Evolutionary conservation across 2,329 filamentous ascomycete genomes (phyloP).

Genomic region (Colletotrichum trifolii): DNA sequence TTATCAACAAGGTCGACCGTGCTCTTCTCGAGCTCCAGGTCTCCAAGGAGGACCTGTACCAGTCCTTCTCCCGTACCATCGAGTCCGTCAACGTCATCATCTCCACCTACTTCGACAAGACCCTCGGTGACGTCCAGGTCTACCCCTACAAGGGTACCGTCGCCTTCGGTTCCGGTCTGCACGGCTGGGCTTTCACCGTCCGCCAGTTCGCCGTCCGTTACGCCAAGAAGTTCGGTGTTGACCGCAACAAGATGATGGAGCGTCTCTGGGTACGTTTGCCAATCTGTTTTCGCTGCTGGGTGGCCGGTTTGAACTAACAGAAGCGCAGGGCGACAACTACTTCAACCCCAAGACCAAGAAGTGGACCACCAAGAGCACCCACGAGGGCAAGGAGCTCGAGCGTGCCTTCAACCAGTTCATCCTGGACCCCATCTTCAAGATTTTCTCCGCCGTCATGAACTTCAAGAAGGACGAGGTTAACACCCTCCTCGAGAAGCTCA

Average conservation of each 20-base stretch:
- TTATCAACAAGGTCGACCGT: conserved; percentile 99
- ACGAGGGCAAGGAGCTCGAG: conserved; percentile 91
- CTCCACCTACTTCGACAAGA: conserved; percentile 97
- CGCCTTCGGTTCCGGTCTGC: conserved; percentile 98
- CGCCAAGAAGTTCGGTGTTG: conserved; percentile 99
- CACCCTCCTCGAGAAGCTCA: conserved; percentile 89
- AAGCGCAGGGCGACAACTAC: conserved; percentile 87
- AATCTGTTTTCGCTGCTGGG: background rate
- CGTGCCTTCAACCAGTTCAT: conserved; percentile 99
- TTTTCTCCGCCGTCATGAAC: conserved; percentile 97
- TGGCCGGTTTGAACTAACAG: conserved; percentile 37
- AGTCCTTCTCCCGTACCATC: conserved; percentile 99
- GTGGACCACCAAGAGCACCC: conserved; percentile 89
- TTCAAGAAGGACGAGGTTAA: conserved; percentile 95
- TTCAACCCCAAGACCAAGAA: conserved; percentile 99
- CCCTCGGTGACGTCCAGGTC: conserved; percentile 97
- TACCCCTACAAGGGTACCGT: conserved; percentile 98
- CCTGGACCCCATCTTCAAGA: conserved; percentile 99
- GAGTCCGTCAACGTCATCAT: conserved; percentile 99
- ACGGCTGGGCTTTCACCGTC: conserved; percentile 99
- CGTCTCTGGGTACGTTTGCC: conserved; percentile 85
- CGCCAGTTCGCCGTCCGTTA: conserved; percentile 96
- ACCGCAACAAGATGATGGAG: conserved; percentile 99
- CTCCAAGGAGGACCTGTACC: conserved; percentile 98
- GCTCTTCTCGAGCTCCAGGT: conserved; percentile 99